Percentiles rank a stretch among this genome's conserved stretches.
phyloP scores from a whole-genome alignment of 129 eudicot species.

The Solidago caesia region DNA sequence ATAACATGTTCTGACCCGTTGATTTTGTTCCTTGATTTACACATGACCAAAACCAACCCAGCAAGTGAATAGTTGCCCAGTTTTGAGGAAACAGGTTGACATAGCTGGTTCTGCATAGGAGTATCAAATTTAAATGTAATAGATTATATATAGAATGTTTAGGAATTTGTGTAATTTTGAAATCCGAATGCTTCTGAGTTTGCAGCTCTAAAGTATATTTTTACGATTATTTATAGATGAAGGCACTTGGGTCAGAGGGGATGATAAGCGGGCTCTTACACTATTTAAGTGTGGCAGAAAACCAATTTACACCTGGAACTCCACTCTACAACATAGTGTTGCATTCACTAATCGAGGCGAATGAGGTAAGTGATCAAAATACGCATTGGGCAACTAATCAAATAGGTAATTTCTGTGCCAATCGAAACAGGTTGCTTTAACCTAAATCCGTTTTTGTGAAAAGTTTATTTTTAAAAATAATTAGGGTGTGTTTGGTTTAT shows the following conservation, averaged over 20 bases:
- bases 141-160: too few species aligned
- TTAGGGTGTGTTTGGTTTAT: background rate
- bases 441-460: background rate
- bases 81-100: too few species aligned
- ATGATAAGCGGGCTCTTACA: constrained; percentile 57
- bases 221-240: constrained; percentile 46
- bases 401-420: too few species aligned
- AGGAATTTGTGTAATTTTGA: too few species aligned
- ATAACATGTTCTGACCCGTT: too few species aligned
- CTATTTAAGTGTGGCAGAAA: constrained; percentile 60
- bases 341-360: constrained; percentile 80
- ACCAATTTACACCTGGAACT: constrained; percentile 39
- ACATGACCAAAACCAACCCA: too few species aligned
- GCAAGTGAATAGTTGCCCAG: too few species aligned
- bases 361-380: constrained; percentile 47
- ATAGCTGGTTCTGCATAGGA: too few species aligned
- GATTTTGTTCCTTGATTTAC: too few species aligned
- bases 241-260: constrained; percentile 83
- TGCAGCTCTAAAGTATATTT: constrained; percentile 16
- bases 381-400: background rate
- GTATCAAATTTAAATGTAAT: too few species aligned
- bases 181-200: background rate
- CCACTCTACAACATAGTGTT: constrained; percentile 59
- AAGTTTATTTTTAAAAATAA: background rate
- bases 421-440: background rate